Conservation (phyloP, 371 early-diverging fungal species). For the Haplosporangium sp. region DNA sequence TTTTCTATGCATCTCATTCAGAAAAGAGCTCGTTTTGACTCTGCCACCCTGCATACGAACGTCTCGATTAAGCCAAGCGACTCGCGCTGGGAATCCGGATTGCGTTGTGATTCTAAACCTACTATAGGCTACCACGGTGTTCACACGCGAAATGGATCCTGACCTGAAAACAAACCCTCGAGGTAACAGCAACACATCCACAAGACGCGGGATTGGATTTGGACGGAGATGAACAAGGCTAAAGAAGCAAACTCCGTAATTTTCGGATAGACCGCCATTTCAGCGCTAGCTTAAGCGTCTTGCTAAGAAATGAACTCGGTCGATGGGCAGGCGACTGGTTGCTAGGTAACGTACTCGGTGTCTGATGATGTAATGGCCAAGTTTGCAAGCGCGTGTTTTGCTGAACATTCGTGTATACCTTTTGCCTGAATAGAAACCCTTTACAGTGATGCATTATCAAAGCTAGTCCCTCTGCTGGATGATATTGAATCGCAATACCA, state of each 20-base stretch:
- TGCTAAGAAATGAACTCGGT: conserved; percentile 34
- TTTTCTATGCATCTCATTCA: neutral
- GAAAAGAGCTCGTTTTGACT: too few species aligned
- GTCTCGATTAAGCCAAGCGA: too few species aligned
- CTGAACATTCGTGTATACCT: too few species aligned
- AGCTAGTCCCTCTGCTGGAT: conserved; percentile 23
- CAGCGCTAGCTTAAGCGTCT: conserved; percentile 26
- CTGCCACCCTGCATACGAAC: neutral
- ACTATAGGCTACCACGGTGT: neutral
- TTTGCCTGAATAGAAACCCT: conserved; percentile 12
- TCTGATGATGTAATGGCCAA: too few species aligned
- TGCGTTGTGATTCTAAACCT: neutral
- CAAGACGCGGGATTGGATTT: neutral
- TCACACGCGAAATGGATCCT: conserved; percentile 8
- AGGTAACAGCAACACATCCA: neutral
- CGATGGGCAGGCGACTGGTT: conserved; percentile 40
- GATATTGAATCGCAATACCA: conserved; percentile 30
- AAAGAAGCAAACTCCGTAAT: too few species aligned
- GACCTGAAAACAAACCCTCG: neutral
- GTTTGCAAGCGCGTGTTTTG: too few species aligned
- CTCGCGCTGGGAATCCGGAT: too few species aligned
- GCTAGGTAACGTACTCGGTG: too few species aligned
- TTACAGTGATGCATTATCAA: conserved; percentile 24
- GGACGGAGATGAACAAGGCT: too few species aligned
- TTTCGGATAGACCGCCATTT: conserved; percentile 8